Conservation (phyloP, 257 asterid genomes). For the Ocimum tenuiflorum region DNA sequence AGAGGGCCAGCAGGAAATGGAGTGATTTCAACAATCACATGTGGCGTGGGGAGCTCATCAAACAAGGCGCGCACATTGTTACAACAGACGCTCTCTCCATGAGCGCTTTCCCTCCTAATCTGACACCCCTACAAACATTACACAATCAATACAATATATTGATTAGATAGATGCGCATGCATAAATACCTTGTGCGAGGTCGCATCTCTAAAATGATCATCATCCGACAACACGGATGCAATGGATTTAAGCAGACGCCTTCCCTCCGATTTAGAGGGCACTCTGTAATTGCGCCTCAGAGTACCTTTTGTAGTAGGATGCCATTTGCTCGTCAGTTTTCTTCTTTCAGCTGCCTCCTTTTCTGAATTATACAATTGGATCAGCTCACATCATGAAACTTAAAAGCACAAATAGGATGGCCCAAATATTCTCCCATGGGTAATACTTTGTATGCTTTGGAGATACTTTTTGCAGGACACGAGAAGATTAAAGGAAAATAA, state of each 20-base stretch:
- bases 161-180: too few relatives aligned
- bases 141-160: too few relatives aligned
- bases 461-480: too few relatives aligned
- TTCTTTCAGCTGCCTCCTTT: slow-evolving; percentile 68
- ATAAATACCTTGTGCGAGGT: slow-evolving; percentile 83
- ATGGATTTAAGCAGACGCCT: slow-evolving; percentile 65
- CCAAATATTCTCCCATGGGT: too few relatives aligned
- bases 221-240: slow-evolving; percentile 84
- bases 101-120: slow-evolving; percentile 90
- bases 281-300: slow-evolving; percentile 77
- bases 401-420: too few relatives aligned
- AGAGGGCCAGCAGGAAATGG: slow-evolving; percentile 93
- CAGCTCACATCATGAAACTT: background rate
- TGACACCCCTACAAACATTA: slow-evolving; percentile 65
- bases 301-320: slow-evolving; percentile 96
- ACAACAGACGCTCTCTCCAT: slow-evolving; percentile 89
- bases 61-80: slow-evolving; percentile 90
- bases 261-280: slow-evolving; percentile 81
- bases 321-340: slow-evolving; percentile 92
- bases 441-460: too few relatives aligned
- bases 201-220: slow-evolving; percentile 90
- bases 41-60: slow-evolving; percentile 96
- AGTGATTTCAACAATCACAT: slow-evolving; percentile 64
- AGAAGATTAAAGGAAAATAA: too few relatives aligned
- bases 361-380: slow-evolving; percentile 37